A percentile compares a stretch with the other conserved stretches of the same genome.
Conservation (phyloP, 2,329 filamentous ascomycete species). For the Calonectria leucothoes region DNA sequence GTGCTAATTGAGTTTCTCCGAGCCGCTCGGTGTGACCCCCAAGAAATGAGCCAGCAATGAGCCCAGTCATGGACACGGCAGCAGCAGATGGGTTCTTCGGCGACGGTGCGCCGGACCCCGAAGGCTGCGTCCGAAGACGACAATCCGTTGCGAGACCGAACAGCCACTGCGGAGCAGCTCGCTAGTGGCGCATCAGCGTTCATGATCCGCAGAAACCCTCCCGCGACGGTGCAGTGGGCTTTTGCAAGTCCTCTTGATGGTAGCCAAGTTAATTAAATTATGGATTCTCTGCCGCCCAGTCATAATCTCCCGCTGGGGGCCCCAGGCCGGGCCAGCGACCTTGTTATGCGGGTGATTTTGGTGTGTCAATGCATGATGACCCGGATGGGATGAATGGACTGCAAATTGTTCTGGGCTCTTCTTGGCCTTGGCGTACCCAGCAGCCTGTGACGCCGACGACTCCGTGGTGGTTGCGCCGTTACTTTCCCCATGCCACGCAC, state of each 20-base stretch:
- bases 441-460: slow-evolving; percentile 18
- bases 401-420: slow-evolving; percentile 6
- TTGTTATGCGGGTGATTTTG: slow-evolving; percentile 28
- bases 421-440: not conserved
- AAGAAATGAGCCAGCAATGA: not conserved
- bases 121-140: not conserved
- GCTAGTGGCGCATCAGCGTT: slow-evolving; percentile 1
- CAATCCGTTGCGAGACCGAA: not conserved
- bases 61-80: not conserved
- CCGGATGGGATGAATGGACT: slow-evolving; percentile 37
- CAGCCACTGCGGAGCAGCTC: slow-evolving; percentile 2
- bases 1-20: not conserved
- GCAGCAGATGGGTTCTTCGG: not conserved
- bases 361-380: slow-evolving; percentile 53
- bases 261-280: slow-evolving; percentile 2
- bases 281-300: slow-evolving; percentile 4
- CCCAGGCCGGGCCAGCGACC: not conserved
- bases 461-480: not conserved
- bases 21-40: not conserved
- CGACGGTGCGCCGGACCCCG: not conserved
- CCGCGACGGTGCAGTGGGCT: not conserved
- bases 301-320: not conserved
- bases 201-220: slow-evolving; percentile 5
- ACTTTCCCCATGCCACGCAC: not conserved
- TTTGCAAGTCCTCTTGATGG: slow-evolving; percentile 6